Conservation (phyloP, 176 grass and related monocot genomes). For the Eremochloa ophiuroides region DNA sequence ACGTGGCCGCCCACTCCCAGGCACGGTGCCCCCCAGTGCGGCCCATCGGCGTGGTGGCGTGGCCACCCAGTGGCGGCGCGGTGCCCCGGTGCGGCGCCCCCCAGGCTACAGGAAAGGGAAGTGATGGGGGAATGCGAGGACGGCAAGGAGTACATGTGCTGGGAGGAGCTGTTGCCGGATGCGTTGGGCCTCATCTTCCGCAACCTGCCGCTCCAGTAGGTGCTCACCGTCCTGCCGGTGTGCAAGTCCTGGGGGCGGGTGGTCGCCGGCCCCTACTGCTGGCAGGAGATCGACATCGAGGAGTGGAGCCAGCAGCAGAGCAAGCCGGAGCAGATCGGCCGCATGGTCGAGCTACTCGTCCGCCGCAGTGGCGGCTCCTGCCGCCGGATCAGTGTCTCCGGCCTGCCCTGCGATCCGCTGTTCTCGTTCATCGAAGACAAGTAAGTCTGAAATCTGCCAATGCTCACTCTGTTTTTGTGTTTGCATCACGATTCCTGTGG, state of each 20-base stretch:
- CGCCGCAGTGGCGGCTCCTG: conserved; percentile 63
- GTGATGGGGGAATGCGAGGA: conserved; percentile 57
- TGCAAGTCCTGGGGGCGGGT: conserved; percentile 79
- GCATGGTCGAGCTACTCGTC: conserved; percentile 83
- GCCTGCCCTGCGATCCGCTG: conserved; percentile 64
- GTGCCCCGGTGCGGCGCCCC: too few relatives aligned
- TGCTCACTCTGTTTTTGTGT: background rate
- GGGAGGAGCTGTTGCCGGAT: conserved; percentile 91
- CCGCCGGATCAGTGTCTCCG: conserved; percentile 71
- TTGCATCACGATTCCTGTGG: background rate
- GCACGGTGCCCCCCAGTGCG: too few relatives aligned
- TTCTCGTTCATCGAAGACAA: conserved; percentile 83
- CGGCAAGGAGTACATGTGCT: conserved; percentile 52
- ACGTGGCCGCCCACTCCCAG: too few relatives aligned
- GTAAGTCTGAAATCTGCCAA: conserved; percentile 41
- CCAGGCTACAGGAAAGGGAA: too few relatives aligned
- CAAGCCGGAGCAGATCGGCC: conserved; percentile 65
- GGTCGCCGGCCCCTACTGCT: conserved; percentile 83
- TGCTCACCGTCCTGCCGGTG: conserved; percentile 84
- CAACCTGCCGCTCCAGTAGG: conserved; percentile 77
- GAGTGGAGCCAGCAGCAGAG: conserved; percentile 95
- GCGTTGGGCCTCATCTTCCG: conserved; percentile 85
- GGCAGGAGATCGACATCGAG: conserved; percentile 93
- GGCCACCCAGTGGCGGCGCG: too few relatives aligned
- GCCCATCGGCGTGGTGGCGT: too few relatives aligned